These are phyloP conservation scores for Lipomyces orientalis DNA, from an alignment of 805 yeast genomes.

Conservation along the genomic window DNA sequence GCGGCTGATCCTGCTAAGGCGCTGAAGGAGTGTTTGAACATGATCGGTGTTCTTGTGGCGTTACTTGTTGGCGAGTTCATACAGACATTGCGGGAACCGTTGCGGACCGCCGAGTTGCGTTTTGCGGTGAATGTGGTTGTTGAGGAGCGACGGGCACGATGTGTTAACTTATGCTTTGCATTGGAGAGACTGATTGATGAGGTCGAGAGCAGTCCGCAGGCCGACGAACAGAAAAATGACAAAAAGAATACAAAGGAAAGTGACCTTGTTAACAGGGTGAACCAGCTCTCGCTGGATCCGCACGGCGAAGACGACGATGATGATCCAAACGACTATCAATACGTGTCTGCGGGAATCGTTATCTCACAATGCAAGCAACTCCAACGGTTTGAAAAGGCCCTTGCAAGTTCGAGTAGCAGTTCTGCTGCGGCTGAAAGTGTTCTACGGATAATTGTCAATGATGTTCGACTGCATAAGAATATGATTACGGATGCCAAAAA, in stretches of 20 bases:
- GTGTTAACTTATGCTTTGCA: conserved; percentile 18
- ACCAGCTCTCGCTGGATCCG: conserved; percentile 2
- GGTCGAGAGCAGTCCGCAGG: conserved; percentile 10
- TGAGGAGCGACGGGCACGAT: conserved; percentile 14
- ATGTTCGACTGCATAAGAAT: background rate
- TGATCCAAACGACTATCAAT: conserved; percentile 10
- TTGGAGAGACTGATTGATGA: conserved; percentile 24
- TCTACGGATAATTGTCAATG: background rate
- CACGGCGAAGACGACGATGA: background rate
- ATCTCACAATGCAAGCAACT: conserved; percentile 17
- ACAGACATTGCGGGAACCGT: background rate
- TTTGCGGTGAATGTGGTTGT: conserved; percentile 11
- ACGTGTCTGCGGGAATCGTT: conserved; percentile 29
- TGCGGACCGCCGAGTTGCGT: conserved; percentile 8
- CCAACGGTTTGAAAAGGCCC: conserved; percentile 18
- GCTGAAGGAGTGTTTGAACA: conserved; percentile 13
- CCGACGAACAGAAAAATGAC: background rate
- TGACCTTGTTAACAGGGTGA: conserved; percentile 2
- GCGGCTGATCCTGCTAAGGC: conserved; percentile 11
- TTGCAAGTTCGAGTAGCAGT: conserved; percentile 1
- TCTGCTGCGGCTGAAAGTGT: background rate
- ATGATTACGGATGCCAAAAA: conserved; percentile 21
- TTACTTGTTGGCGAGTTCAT: conserved; percentile 15
- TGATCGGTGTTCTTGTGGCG: conserved; percentile 16
- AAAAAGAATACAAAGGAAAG: background rate